Evolutionary conservation across 345 rosid species (phyloP), one percentile per base, ranked within the genome.

Genomic region (Eucalyptus sp.): DNA sequence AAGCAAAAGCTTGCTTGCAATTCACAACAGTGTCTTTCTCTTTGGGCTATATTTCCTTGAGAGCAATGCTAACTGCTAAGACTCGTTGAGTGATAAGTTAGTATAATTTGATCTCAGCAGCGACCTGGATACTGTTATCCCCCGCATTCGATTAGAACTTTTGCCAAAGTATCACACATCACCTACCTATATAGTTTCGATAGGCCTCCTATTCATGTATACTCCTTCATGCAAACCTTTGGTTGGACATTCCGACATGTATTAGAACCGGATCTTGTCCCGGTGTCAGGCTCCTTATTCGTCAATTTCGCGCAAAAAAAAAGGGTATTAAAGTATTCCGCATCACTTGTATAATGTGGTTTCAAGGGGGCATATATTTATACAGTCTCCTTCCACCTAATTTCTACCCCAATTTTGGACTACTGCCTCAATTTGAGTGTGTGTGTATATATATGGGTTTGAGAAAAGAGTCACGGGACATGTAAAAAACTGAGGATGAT

Each of bases 391-490:
- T 64, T 64, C 33, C 33, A 58, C 62, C 51, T 91, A 86, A 49
- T 86, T 52, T 56, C 87, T 64, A 64, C 16, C 9, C 71, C 71
- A 4, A 58, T 13, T 27, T 62, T 13, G 33, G 68, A 83, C 86
- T 49, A 17, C 24, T 29, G 16, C 33, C 33, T 89, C 64, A 41
- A 41, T 41, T 41, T 1, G 41, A 41, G 41, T 41, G 41, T 41
- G 41, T 41, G 5, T 37, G 41, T 33, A 33, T 41, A 41, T 41
- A 44, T 52, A 52, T 18, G 90, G 90, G 91, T 76, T 81, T 27
- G 87, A 89, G 90, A 64, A 88, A 91, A 91, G 81, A 18, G 81
- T 37, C 46, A 37, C 46, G 8, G 81, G 27, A 71, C 81, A 9
- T 3, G 9, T 20, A 37, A 41, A 52, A 18, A 71, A 10, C 81